Conservation (phyloP, 192 early-diverging fungal genomes). For the Globomyces pollinis-pini region DNA sequence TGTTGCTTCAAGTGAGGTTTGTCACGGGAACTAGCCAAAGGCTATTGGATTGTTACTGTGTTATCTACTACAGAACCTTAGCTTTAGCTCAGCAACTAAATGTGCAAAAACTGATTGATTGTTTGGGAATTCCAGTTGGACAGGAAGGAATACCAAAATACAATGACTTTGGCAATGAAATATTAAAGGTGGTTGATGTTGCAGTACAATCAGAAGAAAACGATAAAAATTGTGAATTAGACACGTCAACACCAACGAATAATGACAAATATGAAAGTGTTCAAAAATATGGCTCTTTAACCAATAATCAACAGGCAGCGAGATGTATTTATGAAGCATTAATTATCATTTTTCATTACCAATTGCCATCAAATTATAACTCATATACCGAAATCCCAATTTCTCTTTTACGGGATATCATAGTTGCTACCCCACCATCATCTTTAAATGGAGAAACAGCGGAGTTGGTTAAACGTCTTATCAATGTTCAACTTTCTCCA, state of each 20-base stretch:
- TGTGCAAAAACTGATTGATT: background rate
- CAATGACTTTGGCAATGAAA: no score
- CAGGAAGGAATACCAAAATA: no score
- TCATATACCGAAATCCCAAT: slow-evolving; percentile 2
- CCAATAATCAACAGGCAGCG: background rate
- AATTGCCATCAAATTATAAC: background rate
- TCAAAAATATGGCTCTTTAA: no score
- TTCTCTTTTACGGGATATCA: background rate
- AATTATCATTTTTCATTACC: background rate
- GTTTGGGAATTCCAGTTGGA: no score
- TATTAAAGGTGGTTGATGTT: no score
- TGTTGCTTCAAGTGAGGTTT: slow-evolving; percentile 1
- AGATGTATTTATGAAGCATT: background rate
- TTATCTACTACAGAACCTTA: background rate
- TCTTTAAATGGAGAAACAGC: background rate
- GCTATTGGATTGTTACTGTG: background rate
- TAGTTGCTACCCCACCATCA: background rate
- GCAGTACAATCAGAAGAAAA: slow-evolving; percentile 3
- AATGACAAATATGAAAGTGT: no score
- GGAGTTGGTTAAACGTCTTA: background rate
- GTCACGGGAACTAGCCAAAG: slow-evolving; percentile 1
- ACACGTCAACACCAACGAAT: background rate
- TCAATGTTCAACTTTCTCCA: background rate
- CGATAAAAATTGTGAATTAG: background rate
- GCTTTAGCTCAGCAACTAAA: background rate